Percentiles rank a stretch among this genome's conserved stretches.
Conservation (phyloP, 2,329 filamentous ascomycete species). For the Fusarium sp. region DNA sequence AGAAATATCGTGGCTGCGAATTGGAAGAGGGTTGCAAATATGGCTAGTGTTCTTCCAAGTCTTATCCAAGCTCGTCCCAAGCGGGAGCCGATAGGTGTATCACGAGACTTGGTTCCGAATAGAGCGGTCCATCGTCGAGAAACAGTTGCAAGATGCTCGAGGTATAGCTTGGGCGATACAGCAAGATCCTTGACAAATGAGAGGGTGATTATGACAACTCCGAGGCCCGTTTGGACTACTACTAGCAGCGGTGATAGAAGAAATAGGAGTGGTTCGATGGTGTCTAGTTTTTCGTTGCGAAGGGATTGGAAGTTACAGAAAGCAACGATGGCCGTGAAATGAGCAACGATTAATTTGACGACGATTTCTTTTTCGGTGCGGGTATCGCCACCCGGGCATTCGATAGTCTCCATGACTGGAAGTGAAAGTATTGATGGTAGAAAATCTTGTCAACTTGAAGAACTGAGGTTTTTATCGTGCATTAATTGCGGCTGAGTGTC, state of each 20-base stretch:
- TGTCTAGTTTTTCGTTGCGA: constrained; percentile 17
- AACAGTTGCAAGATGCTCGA: neutral
- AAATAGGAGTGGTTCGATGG: constrained; percentile 15
- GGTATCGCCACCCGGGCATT: neutral
- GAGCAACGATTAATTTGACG: constrained; percentile 19
- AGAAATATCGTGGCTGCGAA: constrained; percentile 12
- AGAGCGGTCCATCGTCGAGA: constrained; percentile 6
- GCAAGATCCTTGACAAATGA: neutral
- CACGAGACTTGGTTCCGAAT: constrained; percentile 3
- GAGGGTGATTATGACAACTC: neutral
- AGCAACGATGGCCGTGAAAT: constrained; percentile 9
- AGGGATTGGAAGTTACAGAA: constrained; percentile 23
- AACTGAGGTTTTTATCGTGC: neutral
- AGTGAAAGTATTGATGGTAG: too few species aligned
- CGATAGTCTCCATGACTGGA: neutral
- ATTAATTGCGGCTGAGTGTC: neutral
- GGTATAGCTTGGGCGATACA: neutral
- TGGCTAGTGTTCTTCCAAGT: neutral
- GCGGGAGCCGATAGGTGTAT: neutral
- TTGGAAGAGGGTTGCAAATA: constrained; percentile 14
- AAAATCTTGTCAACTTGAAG: too few species aligned
- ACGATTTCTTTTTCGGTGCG: constrained; percentile 11
- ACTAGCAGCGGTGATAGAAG: constrained; percentile 15
- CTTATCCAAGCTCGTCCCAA: constrained; percentile 1
- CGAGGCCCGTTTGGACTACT: neutral